These are phyloP conservation scores for Tylopilus plumbeoviolaceoides DNA, from an alignment of 768 basidiomycete genomes.

Conservation along the genomic window DNA sequence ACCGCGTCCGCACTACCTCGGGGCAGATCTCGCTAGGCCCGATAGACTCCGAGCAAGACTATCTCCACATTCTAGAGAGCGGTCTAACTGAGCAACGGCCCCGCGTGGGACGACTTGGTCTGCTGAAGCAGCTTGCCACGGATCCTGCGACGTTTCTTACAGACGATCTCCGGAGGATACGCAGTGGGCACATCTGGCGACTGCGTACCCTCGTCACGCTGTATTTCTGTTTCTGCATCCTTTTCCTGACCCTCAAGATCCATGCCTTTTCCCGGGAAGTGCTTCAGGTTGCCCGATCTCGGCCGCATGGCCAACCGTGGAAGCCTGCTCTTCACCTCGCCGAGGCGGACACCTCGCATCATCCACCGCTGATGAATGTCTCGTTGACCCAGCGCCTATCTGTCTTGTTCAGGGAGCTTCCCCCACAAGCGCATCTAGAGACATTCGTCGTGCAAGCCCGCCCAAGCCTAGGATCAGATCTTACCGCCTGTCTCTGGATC, in stretches of 20 bases:
- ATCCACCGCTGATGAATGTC: constrained; percentile 23
- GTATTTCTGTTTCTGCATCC: constrained; percentile 42
- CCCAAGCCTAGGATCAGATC: constrained; percentile 1
- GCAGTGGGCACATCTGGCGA: constrained; percentile 22
- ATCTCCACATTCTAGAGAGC: constrained; percentile 14
- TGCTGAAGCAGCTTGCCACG: constrained; percentile 25
- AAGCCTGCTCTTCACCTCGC: not conserved
- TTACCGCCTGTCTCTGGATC: constrained; percentile 52
- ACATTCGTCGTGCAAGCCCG: constrained; percentile 33
- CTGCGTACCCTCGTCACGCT: constrained; percentile 32
- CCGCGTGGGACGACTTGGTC: constrained; percentile 18
- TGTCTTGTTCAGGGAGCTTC: constrained; percentile 31
- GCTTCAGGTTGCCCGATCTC: not conserved
- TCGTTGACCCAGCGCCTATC: constrained; percentile 34
- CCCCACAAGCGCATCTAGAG: constrained; percentile 28
- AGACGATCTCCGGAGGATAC: constrained; percentile 25
- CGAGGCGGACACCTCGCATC: not conserved
- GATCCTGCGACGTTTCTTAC: constrained; percentile 23
- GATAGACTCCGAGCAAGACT: constrained; percentile 3
- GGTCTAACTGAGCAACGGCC: constrained; percentile 16
- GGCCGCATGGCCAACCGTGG: not conserved
- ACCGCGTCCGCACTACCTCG: constrained; percentile 34
- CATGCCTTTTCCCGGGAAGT: constrained; percentile 5
- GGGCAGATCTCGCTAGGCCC: constrained; percentile 16
- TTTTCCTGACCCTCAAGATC: constrained; percentile 35